Evolutionary conservation across 495 filamentous ascomycete genomes (phyloP).

Genomic region (Clavariopsis aquatica): DNA sequence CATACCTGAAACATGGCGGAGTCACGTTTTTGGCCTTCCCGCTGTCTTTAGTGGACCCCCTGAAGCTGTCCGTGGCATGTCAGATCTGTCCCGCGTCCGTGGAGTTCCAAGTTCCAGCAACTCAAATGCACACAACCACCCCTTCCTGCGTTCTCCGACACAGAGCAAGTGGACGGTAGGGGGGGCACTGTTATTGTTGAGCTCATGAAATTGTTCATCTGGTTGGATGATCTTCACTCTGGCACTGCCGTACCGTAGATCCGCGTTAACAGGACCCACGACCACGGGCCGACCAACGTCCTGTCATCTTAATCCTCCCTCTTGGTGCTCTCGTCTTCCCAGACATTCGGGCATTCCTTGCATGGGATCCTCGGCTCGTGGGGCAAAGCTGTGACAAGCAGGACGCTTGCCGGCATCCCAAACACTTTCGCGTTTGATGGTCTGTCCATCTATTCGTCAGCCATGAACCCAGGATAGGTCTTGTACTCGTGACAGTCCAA

Average conservation of each 20-base stretch:
- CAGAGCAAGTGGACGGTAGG: neutral
- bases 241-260: neutral
- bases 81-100: neutral
- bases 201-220: conserved; percentile 9
- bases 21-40: neutral
- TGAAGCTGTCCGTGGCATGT: neutral
- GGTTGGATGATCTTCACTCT: neutral
- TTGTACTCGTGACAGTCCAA: conserved; percentile 2
- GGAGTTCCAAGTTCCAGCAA: neutral
- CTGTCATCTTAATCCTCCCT: conserved; percentile 23
- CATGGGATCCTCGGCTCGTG: conserved; percentile 14
- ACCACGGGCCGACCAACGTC: neutral
- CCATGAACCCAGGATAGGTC: conserved; percentile 8
- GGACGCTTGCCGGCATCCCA: conserved; percentile 21
- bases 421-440: conserved; percentile 35
- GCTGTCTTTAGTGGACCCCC: neutral
- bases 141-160: neutral
- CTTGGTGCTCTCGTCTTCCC: neutral
- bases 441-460: conserved; percentile 10
- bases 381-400: conserved; percentile 24
- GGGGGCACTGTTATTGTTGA: neutral
- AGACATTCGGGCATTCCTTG: conserved; percentile 6
- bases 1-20: conserved; percentile 1
- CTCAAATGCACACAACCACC: neutral
- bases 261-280: neutral